Evolutionary conservation across 495 filamentous ascomycete species (phyloP), one percentile per base, ranked within the genome.

Genomic region (Neurospora tetraspora): DNA sequence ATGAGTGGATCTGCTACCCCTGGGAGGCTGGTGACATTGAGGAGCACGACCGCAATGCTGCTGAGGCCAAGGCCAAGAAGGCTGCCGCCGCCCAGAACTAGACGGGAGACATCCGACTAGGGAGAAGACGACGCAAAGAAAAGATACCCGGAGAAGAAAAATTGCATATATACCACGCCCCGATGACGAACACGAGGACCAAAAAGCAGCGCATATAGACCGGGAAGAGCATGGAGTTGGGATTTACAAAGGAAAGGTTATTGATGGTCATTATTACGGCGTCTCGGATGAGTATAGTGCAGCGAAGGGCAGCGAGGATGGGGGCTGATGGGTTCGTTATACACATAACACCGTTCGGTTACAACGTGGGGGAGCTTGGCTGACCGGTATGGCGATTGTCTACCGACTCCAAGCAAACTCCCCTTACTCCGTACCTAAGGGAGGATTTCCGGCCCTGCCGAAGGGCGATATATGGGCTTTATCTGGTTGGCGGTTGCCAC

Each of bases 1-100:
- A 99, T 84, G 91, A 93, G 71, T 99, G 96, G 96, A 98, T 98
- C 79, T 96, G 93, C 85, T 99, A 99, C 82, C 96, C 96, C n/a
- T 99, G 96, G 96, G 96, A 99, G 83, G 96, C 96, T 53, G 92
- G 84, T 83, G 92, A 98, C 81, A 98, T 98, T 76, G 96, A 98
- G 38, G 91, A 93, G 85, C 95, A 98, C 79, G 95, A 98, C 82
- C 76, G 82, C 70, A 82, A 93, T 73, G 92, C 94, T 12, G 83
- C 83, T 74, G 81, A 85, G 79, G 84, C 87, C 76, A 45, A 65
- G 69, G 73, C 73, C 59, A 76, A 77, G 38, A 70, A 74, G 39
- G 71, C 69, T 61, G 27, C 27, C 20, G 71, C 59, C 14, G 27
- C 53, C 53, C 53, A 61, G 27, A 61, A 61, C 53, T 61, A 61